These are phyloP conservation scores for Claviceps digitariae DNA, from an alignment of 2,329 filamentous ascomycete species.

Conservation along the genomic window DNA sequence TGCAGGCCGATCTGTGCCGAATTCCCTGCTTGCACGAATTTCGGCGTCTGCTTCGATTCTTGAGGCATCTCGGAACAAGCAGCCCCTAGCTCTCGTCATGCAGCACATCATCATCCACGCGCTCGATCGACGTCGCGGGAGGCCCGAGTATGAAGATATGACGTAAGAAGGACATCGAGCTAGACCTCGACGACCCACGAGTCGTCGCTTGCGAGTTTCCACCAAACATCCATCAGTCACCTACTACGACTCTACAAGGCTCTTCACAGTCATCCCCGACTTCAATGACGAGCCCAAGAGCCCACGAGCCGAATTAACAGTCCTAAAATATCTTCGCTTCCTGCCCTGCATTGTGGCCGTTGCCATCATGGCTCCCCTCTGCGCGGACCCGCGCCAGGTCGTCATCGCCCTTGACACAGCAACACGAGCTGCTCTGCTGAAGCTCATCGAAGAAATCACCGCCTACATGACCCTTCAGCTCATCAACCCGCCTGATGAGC, in stretches of 20 bases:
- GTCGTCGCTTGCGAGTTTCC: background rate
- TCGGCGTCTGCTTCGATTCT: background rate
- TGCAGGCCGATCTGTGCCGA: background rate
- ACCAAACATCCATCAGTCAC: background rate
- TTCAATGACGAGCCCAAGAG: background rate
- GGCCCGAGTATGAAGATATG: background rate
- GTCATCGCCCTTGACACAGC: constrained; percentile 40
- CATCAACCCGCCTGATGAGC: constrained; percentile 22
- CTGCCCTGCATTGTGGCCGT: background rate
- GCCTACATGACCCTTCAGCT: constrained; percentile 40
- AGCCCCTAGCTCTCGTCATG: background rate
- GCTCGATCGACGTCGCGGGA: background rate
- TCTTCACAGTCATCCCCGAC: background rate
- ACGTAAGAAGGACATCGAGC: background rate
- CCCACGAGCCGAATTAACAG: background rate
- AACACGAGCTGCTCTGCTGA: constrained; percentile 36
- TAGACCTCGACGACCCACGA: background rate
- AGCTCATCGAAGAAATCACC: constrained; percentile 37
- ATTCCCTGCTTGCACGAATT: background rate
- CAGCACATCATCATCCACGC: background rate
- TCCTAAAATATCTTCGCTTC: too few species aligned
- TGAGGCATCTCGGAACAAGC: background rate
- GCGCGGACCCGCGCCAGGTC: constrained; percentile 39
- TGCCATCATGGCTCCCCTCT: constrained; percentile 37
- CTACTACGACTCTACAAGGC: background rate